These are phyloP conservation scores for Tolypocladium paradoxum DNA, from an alignment of 2,329 filamentous ascomycete genomes.

Conservation along the genomic window DNA sequence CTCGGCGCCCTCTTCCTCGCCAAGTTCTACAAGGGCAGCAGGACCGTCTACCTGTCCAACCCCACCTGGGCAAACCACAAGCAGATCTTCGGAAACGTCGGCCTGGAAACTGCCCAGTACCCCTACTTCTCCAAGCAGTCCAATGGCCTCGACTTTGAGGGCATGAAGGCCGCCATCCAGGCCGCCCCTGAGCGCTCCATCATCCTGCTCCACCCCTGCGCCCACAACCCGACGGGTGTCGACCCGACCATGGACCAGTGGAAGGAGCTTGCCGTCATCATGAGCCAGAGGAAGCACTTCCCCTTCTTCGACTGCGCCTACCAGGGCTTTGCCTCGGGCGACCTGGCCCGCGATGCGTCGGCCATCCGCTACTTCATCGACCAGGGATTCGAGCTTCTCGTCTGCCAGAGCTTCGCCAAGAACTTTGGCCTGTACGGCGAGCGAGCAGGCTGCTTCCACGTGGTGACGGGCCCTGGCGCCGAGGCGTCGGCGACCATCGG, in stretches of 20 bases:
- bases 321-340: constrained; percentile 92
- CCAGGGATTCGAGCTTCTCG: constrained; percentile 77
- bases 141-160: constrained; percentile 83
- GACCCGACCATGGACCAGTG: constrained; percentile 92
- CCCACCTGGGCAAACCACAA: constrained; percentile 99
- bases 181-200: constrained; percentile 69
- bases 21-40: constrained; percentile 73
- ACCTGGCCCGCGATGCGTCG: constrained; percentile 74
- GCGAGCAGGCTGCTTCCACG: constrained; percentile 93
- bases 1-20: constrained; percentile 87
- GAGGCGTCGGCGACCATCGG: constrained; percentile 50
- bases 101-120: constrained; percentile 67
- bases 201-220: constrained; percentile 87
- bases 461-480: constrained; percentile 63
- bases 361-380: constrained; percentile 92
- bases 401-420: constrained; percentile 95
- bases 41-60: constrained; percentile 79
- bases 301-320: constrained; percentile 98
- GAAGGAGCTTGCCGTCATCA: constrained; percentile 73
- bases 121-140: constrained; percentile 89
- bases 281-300: constrained; percentile 74
- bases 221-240: constrained; percentile 96
- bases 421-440: constrained; percentile 97
- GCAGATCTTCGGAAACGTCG: constrained; percentile 93
- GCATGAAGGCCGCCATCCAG: constrained; percentile 65